Evolutionary conservation across 768 basidiomycete genomes (phyloP).

Genomic region (Trametes elegans): DNA sequence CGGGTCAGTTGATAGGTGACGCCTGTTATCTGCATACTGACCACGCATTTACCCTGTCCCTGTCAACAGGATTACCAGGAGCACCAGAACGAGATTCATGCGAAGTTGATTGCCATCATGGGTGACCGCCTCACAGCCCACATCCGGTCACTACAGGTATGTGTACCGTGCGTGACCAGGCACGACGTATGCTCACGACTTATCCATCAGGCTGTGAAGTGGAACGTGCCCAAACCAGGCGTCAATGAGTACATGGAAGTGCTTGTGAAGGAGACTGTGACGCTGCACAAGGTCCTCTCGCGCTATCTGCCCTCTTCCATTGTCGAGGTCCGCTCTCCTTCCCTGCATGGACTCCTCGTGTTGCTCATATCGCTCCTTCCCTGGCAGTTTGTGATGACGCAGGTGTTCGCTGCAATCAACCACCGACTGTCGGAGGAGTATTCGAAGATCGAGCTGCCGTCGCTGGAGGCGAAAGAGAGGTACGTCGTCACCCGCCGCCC

Average conservation of each 20-base stretch:
- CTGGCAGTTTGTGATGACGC: constrained; percentile 83
- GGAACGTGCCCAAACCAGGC: constrained; percentile 63
- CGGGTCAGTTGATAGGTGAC: constrained; percentile 59
- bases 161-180: constrained; percentile 19
- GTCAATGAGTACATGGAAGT: constrained; percentile 91
- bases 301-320: constrained; percentile 78
- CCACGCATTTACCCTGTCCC: too few relatives aligned
- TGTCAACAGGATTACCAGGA: constrained; percentile 99
- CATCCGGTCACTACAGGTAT: constrained; percentile 76
- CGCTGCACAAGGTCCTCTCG: constrained; percentile 92
- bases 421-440: constrained; percentile 88
- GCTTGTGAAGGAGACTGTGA: constrained; percentile 92
- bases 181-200: not conserved
- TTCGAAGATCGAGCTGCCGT: constrained; percentile 75
- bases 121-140: constrained; percentile 88
- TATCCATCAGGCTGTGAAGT: constrained; percentile 64
- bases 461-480: constrained; percentile 84
- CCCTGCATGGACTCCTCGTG: not conserved
- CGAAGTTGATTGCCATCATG: constrained; percentile 98
- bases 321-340: constrained; percentile 66
- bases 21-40: too few relatives aligned
- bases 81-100: constrained; percentile 98
- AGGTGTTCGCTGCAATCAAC: constrained; percentile 93
- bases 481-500: constrained; percentile 33
- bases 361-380: constrained; percentile 11